These are phyloP conservation scores for Zygosaccharomyces siamensis DNA, from an alignment of 805 yeast genomes.

Conservation along the genomic window DNA sequence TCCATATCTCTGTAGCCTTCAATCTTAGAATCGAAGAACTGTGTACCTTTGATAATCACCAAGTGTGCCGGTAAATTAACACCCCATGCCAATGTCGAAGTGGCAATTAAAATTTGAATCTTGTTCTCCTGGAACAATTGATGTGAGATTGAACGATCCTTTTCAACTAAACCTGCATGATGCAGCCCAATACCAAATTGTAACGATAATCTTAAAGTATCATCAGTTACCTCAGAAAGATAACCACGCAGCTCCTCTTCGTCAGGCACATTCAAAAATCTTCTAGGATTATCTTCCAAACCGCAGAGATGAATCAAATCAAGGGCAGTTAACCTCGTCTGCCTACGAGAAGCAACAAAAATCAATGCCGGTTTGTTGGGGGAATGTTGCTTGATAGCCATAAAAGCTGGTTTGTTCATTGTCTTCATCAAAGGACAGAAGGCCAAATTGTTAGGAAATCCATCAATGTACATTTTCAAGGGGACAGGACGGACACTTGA, in stretches of 20 bases:
- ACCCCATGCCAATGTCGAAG: slow-evolving; percentile 99
- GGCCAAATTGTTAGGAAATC: slow-evolving; percentile 74
- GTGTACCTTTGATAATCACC: slow-evolving; percentile 96
- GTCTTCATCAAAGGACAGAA: slow-evolving; percentile 73
- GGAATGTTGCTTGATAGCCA: slow-evolving; percentile 89
- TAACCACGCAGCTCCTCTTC: slow-evolving; percentile 73
- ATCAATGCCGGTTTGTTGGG: slow-evolving; percentile 93
- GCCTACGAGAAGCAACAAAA: slow-evolving; percentile 93
- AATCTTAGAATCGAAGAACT: slow-evolving; percentile 85
- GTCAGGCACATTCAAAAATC: slow-evolving; percentile 68
- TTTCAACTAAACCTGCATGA: slow-evolving; percentile 92
- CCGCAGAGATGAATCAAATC: slow-evolving; percentile 69
- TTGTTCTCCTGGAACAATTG: slow-evolving; percentile 78
- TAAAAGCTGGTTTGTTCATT: slow-evolving; percentile 72
- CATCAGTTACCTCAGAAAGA: slow-evolving; percentile 85
- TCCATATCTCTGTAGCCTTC: slow-evolving; percentile 95
- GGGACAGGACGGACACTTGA: slow-evolving; percentile 94
- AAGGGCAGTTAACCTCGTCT: slow-evolving; percentile 80
- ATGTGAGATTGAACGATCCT: slow-evolving; percentile 86
- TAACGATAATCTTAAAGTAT: slow-evolving; percentile 69
- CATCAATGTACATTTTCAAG: slow-evolving; percentile 78
- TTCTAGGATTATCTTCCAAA: slow-evolving; percentile 48
- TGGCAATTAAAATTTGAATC: slow-evolving; percentile 85
- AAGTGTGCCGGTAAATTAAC: slow-evolving; percentile 97
- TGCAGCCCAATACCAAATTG: slow-evolving; percentile 85